A percentile compares a stretch with the other conserved stretches of the same genome.
Evolutionary conservation across 805 yeast genomes (phyloP).

Genomic region (Danielia reshetovae): DNA sequence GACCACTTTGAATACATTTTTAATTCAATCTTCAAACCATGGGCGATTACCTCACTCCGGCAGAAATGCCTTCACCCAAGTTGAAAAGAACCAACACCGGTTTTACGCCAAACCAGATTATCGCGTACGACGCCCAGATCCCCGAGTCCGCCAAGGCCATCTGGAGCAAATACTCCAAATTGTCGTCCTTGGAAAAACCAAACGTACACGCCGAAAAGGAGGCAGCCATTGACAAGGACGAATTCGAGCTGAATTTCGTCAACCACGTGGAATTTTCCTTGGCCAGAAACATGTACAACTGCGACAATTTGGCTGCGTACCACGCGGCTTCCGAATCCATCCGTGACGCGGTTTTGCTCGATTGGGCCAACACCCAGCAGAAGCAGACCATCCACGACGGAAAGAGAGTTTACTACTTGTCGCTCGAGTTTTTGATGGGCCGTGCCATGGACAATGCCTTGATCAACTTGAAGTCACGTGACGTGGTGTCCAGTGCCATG

Average conservation of each 20-base stretch:
- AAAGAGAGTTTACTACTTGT: constrained; percentile 81
- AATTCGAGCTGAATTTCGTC: constrained; percentile 66
- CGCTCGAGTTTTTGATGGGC: constrained; percentile 90
- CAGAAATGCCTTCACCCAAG: constrained; percentile 36
- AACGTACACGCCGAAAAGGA: constrained; percentile 33
- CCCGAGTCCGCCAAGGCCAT: constrained; percentile 72
- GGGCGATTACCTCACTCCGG: constrained; percentile 38
- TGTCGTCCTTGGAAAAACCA: constrained; percentile 19
- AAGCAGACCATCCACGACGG: constrained; percentile 77
- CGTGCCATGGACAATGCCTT: constrained; percentile 92
- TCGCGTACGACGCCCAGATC: constrained; percentile 74
- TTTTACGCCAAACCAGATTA: constrained; percentile 84
- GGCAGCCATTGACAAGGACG: constrained; percentile 39
- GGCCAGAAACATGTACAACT: constrained; percentile 89
- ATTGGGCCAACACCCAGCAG: constrained; percentile 94
- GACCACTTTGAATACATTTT: no score
- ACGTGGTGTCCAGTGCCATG: constrained; percentile 41
- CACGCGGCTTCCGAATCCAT: constrained; percentile 80
- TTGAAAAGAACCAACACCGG: constrained; percentile 83
- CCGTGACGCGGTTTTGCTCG: constrained; percentile 73
- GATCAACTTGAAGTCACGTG: constrained; percentile 72
- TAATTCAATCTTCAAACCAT: constrained; percentile 12
- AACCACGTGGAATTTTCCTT: constrained; percentile 86
- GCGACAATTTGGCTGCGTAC: constrained; percentile 90
- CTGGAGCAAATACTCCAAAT: constrained; percentile 70